A percentile compares a stretch with the other conserved stretches of the same genome.
Conservation (phyloP, 345 rosid genomes). For the Leavenworthia alabamica region DNA sequence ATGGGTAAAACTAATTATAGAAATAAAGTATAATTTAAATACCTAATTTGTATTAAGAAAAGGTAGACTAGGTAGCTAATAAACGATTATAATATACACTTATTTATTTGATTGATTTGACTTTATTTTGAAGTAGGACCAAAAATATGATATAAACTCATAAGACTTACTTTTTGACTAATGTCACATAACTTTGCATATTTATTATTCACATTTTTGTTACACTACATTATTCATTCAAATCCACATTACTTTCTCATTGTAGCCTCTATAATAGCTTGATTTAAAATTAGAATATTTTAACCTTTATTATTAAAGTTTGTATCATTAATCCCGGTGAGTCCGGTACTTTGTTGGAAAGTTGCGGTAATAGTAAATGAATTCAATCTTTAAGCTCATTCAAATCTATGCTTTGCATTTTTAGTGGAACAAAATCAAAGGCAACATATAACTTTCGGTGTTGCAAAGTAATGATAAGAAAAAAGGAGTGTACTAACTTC, state of each 20-base stretch:
- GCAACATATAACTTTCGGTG: constrained; percentile 21
- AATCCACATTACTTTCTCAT: background rate
- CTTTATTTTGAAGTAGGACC: constrained; percentile 24
- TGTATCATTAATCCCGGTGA: background rate
- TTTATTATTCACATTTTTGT: constrained; percentile 14
- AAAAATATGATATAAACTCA: constrained; percentile 10
- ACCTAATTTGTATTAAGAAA: constrained; percentile 1
- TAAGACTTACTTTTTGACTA: constrained; percentile 21
- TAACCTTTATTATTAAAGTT: constrained; percentile 17
- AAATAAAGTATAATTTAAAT: background rate
- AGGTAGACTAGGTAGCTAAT: background rate
- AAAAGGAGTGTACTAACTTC: background rate
- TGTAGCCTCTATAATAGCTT: background rate
- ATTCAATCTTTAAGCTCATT: background rate
- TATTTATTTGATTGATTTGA: constrained; percentile 22
- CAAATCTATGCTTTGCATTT: background rate
- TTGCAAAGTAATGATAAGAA: constrained; percentile 9
- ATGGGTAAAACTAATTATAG: background rate
- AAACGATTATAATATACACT: background rate
- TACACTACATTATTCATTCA: background rate
- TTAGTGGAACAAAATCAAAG: background rate
- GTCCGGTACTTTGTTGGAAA: background rate
- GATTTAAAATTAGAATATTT: background rate
- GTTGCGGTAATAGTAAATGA: background rate
- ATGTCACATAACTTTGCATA: too few species aligned